Conservation (phyloP, 148 eudicot species). For the Tetragonia tetragonoides region DNA sequence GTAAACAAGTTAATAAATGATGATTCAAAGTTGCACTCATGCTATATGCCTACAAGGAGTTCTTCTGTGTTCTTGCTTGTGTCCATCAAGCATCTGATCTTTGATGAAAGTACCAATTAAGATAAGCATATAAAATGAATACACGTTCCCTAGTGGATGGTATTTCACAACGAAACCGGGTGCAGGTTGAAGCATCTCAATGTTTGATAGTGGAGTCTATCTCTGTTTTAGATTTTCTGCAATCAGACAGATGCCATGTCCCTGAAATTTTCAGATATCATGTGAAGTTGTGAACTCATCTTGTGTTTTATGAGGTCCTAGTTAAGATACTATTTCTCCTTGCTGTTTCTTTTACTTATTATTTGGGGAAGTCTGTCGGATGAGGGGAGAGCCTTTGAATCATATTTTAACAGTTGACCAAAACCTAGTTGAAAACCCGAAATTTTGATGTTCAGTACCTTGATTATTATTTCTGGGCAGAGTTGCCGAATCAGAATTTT, state of each 20-base stretch:
- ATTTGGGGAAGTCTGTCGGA: neutral
- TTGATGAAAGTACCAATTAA: neutral
- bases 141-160: neutral
- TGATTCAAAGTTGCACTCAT: neutral
- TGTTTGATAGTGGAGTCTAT: neutral
- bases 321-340: neutral
- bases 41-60: neutral
- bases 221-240: neutral
- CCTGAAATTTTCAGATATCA: neutral
- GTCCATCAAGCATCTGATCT: neutral
- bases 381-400: neutral
- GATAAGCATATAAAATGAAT: neutral
- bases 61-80: neutral
- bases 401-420: neutral
- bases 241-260: neutral
- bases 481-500: neutral
- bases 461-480: neutral
- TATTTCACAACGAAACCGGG: neutral
- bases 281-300: neutral
- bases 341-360: neutral
- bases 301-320: neutral
- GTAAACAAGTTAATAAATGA: neutral
- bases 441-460: neutral
- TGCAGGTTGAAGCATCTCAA: neutral
- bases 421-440: neutral